A percentile compares a stretch with the other conserved stretches of the same genome.
Conservation (phyloP, 2,329 filamentous ascomycete species). For the Colletotrichum gloeosporioides region DNA sequence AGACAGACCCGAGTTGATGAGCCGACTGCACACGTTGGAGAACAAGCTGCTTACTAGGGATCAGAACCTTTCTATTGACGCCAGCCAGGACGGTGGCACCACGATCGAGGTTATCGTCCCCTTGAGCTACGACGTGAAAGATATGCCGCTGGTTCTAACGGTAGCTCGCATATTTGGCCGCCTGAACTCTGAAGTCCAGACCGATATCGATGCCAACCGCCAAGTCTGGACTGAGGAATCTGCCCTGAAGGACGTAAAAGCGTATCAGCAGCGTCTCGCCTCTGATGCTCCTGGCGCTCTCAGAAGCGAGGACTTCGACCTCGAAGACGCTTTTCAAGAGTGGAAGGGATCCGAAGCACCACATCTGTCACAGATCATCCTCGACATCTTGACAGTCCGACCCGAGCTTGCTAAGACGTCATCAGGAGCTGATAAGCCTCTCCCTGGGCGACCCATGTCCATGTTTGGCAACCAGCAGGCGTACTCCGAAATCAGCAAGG, state of each 20-base stretch:
- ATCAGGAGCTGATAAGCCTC: slow-evolving; percentile 52
- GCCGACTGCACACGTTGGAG: slow-evolving; percentile 80
- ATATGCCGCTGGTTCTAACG: slow-evolving; percentile 91
- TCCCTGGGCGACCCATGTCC: slow-evolving; percentile 49
- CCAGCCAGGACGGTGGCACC: slow-evolving; percentile 62
- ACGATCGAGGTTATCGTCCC: slow-evolving; percentile 84
- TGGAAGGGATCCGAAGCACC: slow-evolving; percentile 93
- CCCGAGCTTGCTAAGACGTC: slow-evolving; percentile 84
- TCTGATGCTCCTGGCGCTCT: slow-evolving; percentile 80
- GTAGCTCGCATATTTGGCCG: slow-evolving; percentile 88
- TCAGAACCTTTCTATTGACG: slow-evolving; percentile 78
- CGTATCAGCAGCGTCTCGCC: slow-evolving; percentile 88
- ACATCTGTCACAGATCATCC: slow-evolving; percentile 90
- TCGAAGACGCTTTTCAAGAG: slow-evolving; percentile 83
- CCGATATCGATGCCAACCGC: slow-evolving; percentile 84
- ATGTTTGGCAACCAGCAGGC: slow-evolving; percentile 54
- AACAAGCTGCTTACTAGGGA: slow-evolving; percentile 94
- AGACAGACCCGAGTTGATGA: slow-evolving; percentile 84
- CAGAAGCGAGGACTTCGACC: slow-evolving; percentile 84
- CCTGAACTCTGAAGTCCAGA: slow-evolving; percentile 79
- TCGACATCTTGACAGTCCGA: slow-evolving; percentile 85
- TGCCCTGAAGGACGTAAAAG: slow-evolving; percentile 88
- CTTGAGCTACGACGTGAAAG: slow-evolving; percentile 89
- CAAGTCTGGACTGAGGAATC: slow-evolving; percentile 89
- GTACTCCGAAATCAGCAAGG: slow-evolving; percentile 58